These are phyloP conservation scores for Penicillium cataractarum DNA, from an alignment of 495 filamentous ascomycete genomes.

Conservation along the genomic window DNA sequence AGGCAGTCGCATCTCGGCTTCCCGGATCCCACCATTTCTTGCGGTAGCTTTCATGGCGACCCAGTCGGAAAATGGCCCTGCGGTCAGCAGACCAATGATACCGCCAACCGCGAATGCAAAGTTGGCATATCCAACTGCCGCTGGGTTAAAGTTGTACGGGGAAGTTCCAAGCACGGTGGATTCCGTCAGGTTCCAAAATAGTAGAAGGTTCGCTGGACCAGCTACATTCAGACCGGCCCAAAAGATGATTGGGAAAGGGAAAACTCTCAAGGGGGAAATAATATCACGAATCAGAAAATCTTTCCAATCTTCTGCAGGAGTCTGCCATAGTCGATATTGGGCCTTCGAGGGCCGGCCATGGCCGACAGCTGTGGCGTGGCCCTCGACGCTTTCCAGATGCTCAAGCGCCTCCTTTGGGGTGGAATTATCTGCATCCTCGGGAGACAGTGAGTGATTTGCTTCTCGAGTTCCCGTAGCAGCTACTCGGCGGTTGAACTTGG, in stretches of 20 bases:
- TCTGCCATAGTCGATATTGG: conserved; percentile 52
- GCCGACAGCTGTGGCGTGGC: conserved; percentile 29
- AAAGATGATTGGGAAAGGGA: conserved; percentile 60
- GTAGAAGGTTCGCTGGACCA: conserved; percentile 53
- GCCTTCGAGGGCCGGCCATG: conserved; percentile 43
- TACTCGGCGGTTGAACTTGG: conserved; percentile 46
- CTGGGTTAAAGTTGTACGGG: conserved; percentile 51
- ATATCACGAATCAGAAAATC: conserved; percentile 41
- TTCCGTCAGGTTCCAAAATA: conserved; percentile 61
- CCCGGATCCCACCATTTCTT: conserved; percentile 59
- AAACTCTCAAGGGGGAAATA: conserved; percentile 50
- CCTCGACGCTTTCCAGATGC: conserved; percentile 1
- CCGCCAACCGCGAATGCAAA: conserved; percentile 50
- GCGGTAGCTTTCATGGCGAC: conserved; percentile 54
- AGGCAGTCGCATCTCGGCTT: conserved; percentile 68
- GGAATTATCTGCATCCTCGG: neutral
- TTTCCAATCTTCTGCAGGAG: conserved; percentile 38
- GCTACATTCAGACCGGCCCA: conserved; percentile 52
- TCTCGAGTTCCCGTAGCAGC: neutral
- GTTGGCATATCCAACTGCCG: conserved; percentile 46
- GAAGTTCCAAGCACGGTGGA: conserved; percentile 53
- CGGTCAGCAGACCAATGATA: conserved; percentile 52
- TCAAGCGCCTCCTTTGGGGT: neutral
- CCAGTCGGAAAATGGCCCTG: conserved; percentile 57
- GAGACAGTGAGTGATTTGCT: neutral